These are phyloP conservation scores for Didymella keratinophila DNA, from an alignment of 2,329 filamentous ascomycete genomes.

Conservation along the genomic window DNA sequence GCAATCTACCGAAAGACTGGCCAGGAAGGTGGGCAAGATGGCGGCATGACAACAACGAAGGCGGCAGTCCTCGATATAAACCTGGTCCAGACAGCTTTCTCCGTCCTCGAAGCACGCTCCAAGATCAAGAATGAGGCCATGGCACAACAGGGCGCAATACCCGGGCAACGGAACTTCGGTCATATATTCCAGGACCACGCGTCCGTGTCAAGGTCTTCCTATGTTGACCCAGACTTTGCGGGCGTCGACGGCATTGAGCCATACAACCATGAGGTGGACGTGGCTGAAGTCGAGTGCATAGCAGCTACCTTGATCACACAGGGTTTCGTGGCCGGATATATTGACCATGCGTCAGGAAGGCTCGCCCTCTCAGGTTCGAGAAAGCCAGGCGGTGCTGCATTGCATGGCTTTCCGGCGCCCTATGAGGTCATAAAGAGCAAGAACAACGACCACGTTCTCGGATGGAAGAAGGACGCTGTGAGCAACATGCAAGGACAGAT, in stretches of 20 bases:
- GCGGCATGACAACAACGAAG: slow-evolving; percentile 49
- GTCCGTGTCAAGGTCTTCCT: slow-evolving; percentile 48
- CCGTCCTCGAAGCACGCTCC: slow-evolving; percentile 68
- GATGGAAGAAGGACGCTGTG: slow-evolving; percentile 69
- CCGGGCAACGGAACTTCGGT: slow-evolving; percentile 52
- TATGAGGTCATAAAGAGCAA: slow-evolving; percentile 72
- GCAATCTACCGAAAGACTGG: slow-evolving; percentile 82
- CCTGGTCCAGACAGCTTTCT: slow-evolving; percentile 70
- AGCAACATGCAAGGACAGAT: slow-evolving; percentile 57
- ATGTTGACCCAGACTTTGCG: slow-evolving; percentile 57
- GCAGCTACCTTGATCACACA: slow-evolving; percentile 80
- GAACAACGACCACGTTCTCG: slow-evolving; percentile 71
- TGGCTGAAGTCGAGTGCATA: slow-evolving; percentile 77
- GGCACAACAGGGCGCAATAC: slow-evolving; percentile 39
- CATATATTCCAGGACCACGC: slow-evolving; percentile 61
- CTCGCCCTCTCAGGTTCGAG: slow-evolving; percentile 85
- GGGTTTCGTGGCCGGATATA: slow-evolving; percentile 81
- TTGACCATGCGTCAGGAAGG: slow-evolving; percentile 76
- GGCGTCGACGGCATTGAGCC: slow-evolving; percentile 43
- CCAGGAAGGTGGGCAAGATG: slow-evolving; percentile 70
- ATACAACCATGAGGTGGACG: slow-evolving; percentile 55
- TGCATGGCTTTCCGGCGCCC: slow-evolving; percentile 77
- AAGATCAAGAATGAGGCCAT: slow-evolving; percentile 37
- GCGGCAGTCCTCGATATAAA: slow-evolving; percentile 78
- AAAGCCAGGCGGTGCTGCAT: slow-evolving; percentile 60